phyloP scores from a whole-genome alignment of 2,329 filamentous ascomycete species.

The Hortaea sp. region DNA sequence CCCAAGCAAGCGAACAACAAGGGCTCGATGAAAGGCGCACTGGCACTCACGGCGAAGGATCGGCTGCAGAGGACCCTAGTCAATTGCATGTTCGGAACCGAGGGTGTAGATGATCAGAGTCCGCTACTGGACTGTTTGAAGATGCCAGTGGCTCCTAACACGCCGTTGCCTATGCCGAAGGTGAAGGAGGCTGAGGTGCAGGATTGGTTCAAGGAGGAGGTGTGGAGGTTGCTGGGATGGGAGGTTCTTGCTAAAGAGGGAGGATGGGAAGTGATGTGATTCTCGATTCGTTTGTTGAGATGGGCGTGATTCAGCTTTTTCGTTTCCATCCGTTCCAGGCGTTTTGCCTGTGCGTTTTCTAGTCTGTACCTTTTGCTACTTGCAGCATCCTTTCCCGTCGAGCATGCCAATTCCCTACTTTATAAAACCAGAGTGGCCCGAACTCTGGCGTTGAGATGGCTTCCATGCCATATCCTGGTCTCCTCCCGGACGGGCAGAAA shows the following conservation, averaged over 20 bases:
- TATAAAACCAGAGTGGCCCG: too few species aligned
- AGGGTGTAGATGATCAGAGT: constrained; percentile 19
- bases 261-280: constrained; percentile 3
- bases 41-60: constrained; percentile 30
- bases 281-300: too few species aligned
- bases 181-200: constrained; percentile 31
- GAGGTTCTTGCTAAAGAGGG: constrained; percentile 32
- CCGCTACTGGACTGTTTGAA: constrained; percentile 33
- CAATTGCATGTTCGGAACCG: constrained; percentile 32
- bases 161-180: constrained; percentile 22
- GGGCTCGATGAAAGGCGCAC: constrained; percentile 20
- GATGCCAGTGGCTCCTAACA: constrained; percentile 25
- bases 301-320: too few species aligned
- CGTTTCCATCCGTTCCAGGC: too few species aligned
- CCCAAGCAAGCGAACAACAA: constrained; percentile 15
- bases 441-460: too few species aligned
- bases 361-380: too few species aligned
- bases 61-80: constrained; percentile 36
- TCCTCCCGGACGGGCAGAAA: too few species aligned
- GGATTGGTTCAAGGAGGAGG: constrained; percentile 46
- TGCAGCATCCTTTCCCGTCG: too few species aligned
- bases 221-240: constrained; percentile 51
- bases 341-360: too few species aligned
- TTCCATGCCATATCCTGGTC: too few species aligned
- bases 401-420: too few species aligned